Percentiles rank a stretch among this genome's conserved stretches.
phyloP scores from a whole-genome alignment of 2,329 filamentous ascomycete species.

The Diaporthe longicolla region DNA sequence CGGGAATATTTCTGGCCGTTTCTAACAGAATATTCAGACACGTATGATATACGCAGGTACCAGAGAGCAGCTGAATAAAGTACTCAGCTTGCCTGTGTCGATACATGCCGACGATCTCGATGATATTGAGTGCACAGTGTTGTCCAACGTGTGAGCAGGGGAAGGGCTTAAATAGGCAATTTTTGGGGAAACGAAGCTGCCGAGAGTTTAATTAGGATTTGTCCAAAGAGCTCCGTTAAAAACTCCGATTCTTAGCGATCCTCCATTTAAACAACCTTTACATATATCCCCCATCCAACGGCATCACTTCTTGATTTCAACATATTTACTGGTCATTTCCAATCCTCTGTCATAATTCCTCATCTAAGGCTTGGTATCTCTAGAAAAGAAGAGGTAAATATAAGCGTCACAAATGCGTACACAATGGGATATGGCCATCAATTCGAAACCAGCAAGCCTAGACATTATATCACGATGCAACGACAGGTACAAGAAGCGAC shows the following conservation, averaged over 20 bases:
- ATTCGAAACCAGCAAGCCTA: background rate
- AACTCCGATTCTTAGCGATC: background rate
- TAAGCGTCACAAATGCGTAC: too few species aligned
- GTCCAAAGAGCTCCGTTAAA: background rate
- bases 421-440: too few species aligned
- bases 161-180: background rate
- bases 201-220: background rate
- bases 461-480: background rate
- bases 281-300: background rate
- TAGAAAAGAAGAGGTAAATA: background rate
- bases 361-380: background rate
- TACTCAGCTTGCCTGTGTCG: background rate
- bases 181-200: background rate
- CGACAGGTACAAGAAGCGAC: background rate
- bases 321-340: background rate
- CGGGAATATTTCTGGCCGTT: background rate
- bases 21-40: background rate
- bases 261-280: accelerated
- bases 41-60: background rate
- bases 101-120: constrained; percentile 2
- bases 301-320: background rate
- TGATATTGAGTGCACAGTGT: background rate
- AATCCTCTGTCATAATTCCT: accelerated
- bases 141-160: background rate
- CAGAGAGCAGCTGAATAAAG: background rate